Base-by-base conservation (phyloP, 768 basidiomycete genomes). In the Fomitopsis serialis region DNA sequence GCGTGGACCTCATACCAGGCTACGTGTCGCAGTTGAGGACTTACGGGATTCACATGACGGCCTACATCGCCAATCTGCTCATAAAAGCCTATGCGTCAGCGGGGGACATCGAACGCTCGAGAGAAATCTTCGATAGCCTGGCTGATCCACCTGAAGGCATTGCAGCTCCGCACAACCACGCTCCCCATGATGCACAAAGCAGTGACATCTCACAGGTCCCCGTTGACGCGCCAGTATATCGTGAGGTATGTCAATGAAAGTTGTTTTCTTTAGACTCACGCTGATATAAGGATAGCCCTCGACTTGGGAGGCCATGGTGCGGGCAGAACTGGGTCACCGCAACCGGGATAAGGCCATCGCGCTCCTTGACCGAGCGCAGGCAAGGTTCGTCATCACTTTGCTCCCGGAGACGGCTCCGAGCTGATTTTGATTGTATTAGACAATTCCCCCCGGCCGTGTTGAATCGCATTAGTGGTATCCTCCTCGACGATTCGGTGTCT, bases 281-380 rank as follows among this genome's bases (percentile, higher is more conserved):
- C 57, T 44, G 11, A 46, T 10, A 37, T 4, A 50, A 27, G 49
- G 53, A 2, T 61, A 91, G 85, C 92, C 92, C 12, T 92, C 89
- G 37, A 95, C 92, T 0, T 96, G 90, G 86, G 97, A 98, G 64
- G 84, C 83, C 4, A 98, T 99, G 94, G 82, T 99, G 58, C 81
- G 91, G 13, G 90, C 89, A 1, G 97, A 99, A 66, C 75, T 98
- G 11, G 84, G 84, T 19, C 80, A 78, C 48, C 90, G 90, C 12
- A 80, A 91, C 59, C 80, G 83, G 12, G 79, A 84, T 44, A 75
- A 76, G 11, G 96, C 95, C 0, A 45, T 81, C 3, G 79, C 74
- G 2, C 74, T 98, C 0, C 74, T 95, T 27, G 78, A 82, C 51
- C 78, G 91, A 44, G 70, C 94, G 60, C 82, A 81, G 68, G 78